Evolutionary conservation across 495 filamentous ascomycete species (phyloP).

Genomic region (Xylaria bambusicola): DNA sequence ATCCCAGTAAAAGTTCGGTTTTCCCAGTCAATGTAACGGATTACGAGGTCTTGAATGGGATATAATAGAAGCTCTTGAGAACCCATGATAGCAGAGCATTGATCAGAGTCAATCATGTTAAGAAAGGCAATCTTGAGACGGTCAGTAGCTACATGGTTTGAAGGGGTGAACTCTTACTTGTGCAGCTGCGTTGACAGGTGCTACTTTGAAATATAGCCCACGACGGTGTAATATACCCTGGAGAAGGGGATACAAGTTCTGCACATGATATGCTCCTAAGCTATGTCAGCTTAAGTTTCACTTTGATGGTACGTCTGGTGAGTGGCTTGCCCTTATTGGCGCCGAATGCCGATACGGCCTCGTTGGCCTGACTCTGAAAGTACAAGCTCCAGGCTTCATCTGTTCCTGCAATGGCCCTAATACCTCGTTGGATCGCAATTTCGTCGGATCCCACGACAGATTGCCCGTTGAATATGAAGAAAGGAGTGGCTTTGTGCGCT

Average conservation of each 20-base stretch:
- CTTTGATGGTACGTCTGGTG: not conserved
- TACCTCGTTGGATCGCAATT: slow-evolving; percentile 42
- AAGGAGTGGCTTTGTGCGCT: slow-evolving; percentile 61
- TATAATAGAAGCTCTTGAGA: slow-evolving; percentile 87
- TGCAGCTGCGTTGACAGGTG: slow-evolving; percentile 86
- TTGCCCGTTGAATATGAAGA: slow-evolving; percentile 91
- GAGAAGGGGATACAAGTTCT: slow-evolving; percentile 69
- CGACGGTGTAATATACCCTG: slow-evolving; percentile 70
- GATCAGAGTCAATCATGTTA: slow-evolving; percentile 64
- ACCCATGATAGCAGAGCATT: slow-evolving; percentile 78
- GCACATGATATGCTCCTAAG: slow-evolving; percentile 59
- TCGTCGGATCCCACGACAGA: slow-evolving; percentile 71
- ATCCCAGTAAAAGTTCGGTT: slow-evolving; percentile 67
- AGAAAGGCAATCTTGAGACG: slow-evolving; percentile 74
- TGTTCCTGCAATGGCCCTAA: slow-evolving; percentile 53
- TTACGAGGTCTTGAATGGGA: slow-evolving; percentile 74
- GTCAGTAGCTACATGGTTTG: slow-evolving; percentile 23
- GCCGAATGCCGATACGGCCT: slow-evolving; percentile 81
- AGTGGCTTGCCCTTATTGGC: slow-evolving; percentile 63
- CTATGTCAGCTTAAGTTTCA: slow-evolving; percentile 26
- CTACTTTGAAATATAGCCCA: slow-evolving; percentile 76
- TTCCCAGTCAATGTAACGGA: slow-evolving; percentile 75
- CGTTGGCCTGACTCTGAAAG: slow-evolving; percentile 71
- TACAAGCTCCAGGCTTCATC: slow-evolving; percentile 82
- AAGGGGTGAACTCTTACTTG: slow-evolving; percentile 60